Base-by-base conservation (phyloP, 371 early-diverging fungal species). In the Coemansia linderi region DNA sequence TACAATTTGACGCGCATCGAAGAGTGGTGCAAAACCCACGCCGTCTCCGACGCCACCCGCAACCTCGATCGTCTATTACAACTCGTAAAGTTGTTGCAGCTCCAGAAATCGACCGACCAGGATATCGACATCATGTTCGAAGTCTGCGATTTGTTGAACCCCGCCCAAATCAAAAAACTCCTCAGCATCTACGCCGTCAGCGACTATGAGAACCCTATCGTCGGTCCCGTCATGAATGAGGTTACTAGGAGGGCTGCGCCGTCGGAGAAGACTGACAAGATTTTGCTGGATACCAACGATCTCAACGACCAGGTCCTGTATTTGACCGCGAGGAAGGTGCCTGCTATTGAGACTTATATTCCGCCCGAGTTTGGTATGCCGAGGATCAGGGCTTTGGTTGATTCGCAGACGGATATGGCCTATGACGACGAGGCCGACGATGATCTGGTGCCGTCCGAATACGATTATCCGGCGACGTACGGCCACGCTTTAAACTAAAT, bases 1-100 rank as follows among this genome's bases (percentile, higher is more conserved):
- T 97, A 95, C 86, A 98, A 98, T 73, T 90, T 96, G 46, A 92
- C 94, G 4, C 88, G 96, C 17, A 83, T 98, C 59, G 95, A 95
- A 79, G 98, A 98, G 79, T 98, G 98, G 98, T 95, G 95, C 86
- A 93, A 92, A 85, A 78, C 88, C n/a, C 94, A 96, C 74, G 90
- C 89, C 40, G 89, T 95, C 27, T 80, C 89, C n/a, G 95, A 96
- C 73, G 89, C 92, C 29, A 91, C 94, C 0, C 84, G 91, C 40
- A 95, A 97, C 71, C 82, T 95, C 4, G 96, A 96, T 77, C 93
- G 92, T 61, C 83, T 98, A 69, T 88, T 54, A 17, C 54, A 54
- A 17, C 94, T 95, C 7, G 95, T 94, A 44, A 97, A 98, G 84
- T 83, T 98, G 40, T 79, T 98, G 65, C 96, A 96, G 77, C 85